Percentiles rank a stretch among this genome's conserved stretches.
These are phyloP conservation scores for Mycena galericulata DNA, from an alignment of 768 basidiomycete genomes.

Conservation along the genomic window DNA sequence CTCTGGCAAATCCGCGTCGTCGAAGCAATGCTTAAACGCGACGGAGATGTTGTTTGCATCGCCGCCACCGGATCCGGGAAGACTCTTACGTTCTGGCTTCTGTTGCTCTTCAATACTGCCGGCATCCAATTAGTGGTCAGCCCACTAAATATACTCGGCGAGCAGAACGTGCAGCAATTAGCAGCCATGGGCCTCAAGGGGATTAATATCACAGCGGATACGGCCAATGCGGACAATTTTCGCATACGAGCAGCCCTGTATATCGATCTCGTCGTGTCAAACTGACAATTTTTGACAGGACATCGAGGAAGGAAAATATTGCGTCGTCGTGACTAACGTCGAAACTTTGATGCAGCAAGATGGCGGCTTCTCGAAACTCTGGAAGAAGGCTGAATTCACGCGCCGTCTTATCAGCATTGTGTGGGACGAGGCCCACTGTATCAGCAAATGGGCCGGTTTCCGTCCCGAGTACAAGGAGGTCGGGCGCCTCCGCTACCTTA, in stretches of 20 bases:
- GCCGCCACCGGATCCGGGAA: conserved; percentile 47
- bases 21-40: conserved; percentile 27
- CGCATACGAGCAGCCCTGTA: conserved; percentile 26
- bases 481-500: conserved; percentile 40
- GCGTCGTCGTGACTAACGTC: conserved; percentile 44
- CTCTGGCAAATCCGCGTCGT: conserved; percentile 31
- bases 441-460: conserved; percentile 53
- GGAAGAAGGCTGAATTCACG: conserved; percentile 38
- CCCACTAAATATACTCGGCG: conserved; percentile 39
- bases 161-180: conserved; percentile 40
- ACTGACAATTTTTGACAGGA: conserved; percentile 18
- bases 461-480: conserved; percentile 46
- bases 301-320: conserved; percentile 40
- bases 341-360: conserved; percentile 38
- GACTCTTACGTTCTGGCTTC: conserved; percentile 48
- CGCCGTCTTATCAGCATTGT: conserved; percentile 42
- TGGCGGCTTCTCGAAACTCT: conserved; percentile 36
- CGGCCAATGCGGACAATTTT: conserved; percentile 26
- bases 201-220: conserved; percentile 35
- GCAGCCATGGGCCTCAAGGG: conserved; percentile 32
- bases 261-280: too few relatives aligned
- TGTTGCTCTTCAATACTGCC: conserved; percentile 36
- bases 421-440: conserved; percentile 55
- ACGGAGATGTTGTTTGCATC: conserved; percentile 39
- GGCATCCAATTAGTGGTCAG: conserved; percentile 20